Base-by-base conservation (phyloP, 1,139 yeast species). In the Komagataea norvegica region DNA sequence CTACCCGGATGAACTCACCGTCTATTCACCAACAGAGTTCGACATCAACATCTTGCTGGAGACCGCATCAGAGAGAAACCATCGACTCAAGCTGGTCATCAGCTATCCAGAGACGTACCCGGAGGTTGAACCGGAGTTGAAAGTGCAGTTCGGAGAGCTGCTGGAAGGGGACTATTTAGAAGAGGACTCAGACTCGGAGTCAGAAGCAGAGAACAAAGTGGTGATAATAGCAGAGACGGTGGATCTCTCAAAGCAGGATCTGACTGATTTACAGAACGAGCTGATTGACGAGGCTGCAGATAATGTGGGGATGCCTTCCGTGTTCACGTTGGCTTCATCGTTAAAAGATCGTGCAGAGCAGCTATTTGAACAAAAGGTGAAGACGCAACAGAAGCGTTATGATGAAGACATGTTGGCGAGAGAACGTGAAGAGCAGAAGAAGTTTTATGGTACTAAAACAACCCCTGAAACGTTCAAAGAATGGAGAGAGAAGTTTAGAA, bases 261-360 rank as follows among this genome's bases (percentile, higher is more conserved):
- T 75, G 37, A 52, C 59, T 3, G 51, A 50, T 11, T 60, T 82
- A 31, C 52, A 64, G 26, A 57, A 55, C 5, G 62, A 65, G 45
- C 52, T 80, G 33, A 62, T 64, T 16, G 74, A 70, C 40, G 87
- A 80, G 50, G 94, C 95, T 2, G 79, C 79, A 41, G 73, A 79
- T 39, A 88, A 84, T 55, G 52, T 81, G 37, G 97, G 98, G 2
- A 81, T 89, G 71, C 95, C 96, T 13, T 80, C 89, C 50, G 72
- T 89, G 6, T 91, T 88, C 62, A 77, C 95, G 0, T 59, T 91
- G 35, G 75, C 84, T 1, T 78, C 93, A 2, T 67, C 77, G 13
- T 67, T 88, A 38, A 89, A 89, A 55, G 97, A 89, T 37, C 74
- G 73, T 42, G 89, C 85, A 4, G 97, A 91, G 54, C 62, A 61